Base-by-base conservation (phyloP, 345 rosid genomes). In the Acer saccharum region DNA sequence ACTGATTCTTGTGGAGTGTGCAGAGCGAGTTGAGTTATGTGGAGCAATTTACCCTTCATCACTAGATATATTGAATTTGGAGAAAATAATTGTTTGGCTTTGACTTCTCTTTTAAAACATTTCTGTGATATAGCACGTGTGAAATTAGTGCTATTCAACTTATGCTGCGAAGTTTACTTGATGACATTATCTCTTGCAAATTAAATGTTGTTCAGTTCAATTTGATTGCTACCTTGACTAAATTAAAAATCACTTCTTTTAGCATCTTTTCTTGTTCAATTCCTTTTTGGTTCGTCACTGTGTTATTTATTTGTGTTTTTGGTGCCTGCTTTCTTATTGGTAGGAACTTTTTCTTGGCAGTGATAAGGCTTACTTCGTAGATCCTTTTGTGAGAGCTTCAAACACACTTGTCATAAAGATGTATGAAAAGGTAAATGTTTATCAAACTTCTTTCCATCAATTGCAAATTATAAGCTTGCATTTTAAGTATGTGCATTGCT, bases 331-430 rank as follows among this genome's bases (percentile, higher is more conserved):
- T 68, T 77, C 20, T 69, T 75, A 63, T 65, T 73, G 18, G 46
- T 39, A 68, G 48, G 18, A 50, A 23, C 72, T 75, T 68, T 68
- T 66, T 69, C 73, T 79, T 81, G 35, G 71, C 90, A 94, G 98
- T 79, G 99, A 94, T 71, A 96, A 91, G 83, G 97, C 91, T 52
- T 96, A 91, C 86, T 95, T 93, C 76, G 97, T 93, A 71, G 98
- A 95, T 88, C 94, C 92, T 25, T 95, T 95, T 72, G 99, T 96
- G 79, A 87, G 99, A 84, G 99, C 98, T 73, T 96, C 99, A 66
- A 96, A 91, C 57, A 89, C 90, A 27, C 99, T 94, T 32, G 98
- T 97, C 65, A 90, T 94, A 85, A 96, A 92, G 92, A 96, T 96
- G 99, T 92, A 94, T 85, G 99, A 91, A 85, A 94, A 96, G 97